These are phyloP conservation scores for Sarocladium oryzae DNA, from an alignment of 2,329 filamentous ascomycete species.

Conservation along the genomic window DNA sequence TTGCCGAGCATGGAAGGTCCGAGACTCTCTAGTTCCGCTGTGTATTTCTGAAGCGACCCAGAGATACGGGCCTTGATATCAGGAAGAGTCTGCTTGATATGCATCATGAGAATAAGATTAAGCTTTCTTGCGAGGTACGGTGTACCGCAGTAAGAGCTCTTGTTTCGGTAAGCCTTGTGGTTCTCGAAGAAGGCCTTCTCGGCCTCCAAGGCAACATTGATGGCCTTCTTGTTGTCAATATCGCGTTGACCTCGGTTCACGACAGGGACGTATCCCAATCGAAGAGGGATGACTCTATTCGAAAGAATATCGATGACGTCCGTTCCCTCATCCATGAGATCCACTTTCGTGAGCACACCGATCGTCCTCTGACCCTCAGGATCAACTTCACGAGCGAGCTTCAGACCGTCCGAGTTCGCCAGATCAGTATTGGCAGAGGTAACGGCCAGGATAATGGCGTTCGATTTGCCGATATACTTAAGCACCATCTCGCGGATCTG, in stretches of 20 bases:
- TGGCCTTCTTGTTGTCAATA: constrained; percentile 92
- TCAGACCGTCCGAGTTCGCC: constrained; percentile 95
- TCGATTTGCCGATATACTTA: constrained; percentile 98
- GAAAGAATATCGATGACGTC: constrained; percentile 98
- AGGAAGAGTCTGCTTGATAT: constrained; percentile 98
- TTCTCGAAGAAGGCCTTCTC: constrained; percentile 96
- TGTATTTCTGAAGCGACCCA: constrained; percentile 90
- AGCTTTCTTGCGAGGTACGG: constrained; percentile 95
- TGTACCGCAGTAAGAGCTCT: constrained; percentile 96
- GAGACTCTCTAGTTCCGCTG: constrained; percentile 69
- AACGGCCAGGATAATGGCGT: constrained; percentile 94
- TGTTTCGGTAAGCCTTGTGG: constrained; percentile 78
- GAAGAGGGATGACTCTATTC: constrained; percentile 90
- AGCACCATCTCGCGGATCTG: constrained; percentile 94
- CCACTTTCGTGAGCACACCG: constrained; percentile 92
- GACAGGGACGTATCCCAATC: constrained; percentile 95
- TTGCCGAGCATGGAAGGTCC: constrained; percentile 95
- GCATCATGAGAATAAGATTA: constrained; percentile 99
- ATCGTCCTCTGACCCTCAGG: constrained; percentile 91
- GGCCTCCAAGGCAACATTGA: constrained; percentile 81
- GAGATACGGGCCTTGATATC: constrained; percentile 97
- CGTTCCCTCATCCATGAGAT: constrained; percentile 97
- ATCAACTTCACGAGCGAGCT: constrained; percentile 94
- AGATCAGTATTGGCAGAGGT: constrained; percentile 97
- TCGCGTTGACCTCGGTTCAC: constrained; percentile 98